phyloP scores from a whole-genome alignment of 2,329 filamentous ascomycete genomes.

The Fonsecaea monophora region DNA sequence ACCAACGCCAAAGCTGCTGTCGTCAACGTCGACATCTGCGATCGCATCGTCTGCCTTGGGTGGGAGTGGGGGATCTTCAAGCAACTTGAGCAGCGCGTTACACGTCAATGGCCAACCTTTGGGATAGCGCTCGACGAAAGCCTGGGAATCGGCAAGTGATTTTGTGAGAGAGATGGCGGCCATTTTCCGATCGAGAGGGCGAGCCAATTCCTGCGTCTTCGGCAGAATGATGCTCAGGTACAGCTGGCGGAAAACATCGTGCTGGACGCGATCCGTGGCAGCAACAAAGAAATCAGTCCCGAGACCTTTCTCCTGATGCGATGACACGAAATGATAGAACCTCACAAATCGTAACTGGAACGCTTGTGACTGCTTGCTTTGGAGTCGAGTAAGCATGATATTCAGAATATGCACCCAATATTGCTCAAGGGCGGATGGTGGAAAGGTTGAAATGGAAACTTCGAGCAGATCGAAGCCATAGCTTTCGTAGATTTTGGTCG shows the following conservation, averaged over 20 bases:
- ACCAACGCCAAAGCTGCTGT: constrained; percentile 91
- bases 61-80: constrained; percentile 83
- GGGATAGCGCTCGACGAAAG: constrained; percentile 80
- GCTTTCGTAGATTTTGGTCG: constrained; percentile 80
- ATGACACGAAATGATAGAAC: constrained; percentile 92
- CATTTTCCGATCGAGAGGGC: constrained; percentile 88
- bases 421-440: constrained; percentile 69
- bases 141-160: constrained; percentile 82
- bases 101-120: constrained; percentile 93
- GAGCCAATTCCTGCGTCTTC: constrained; percentile 84
- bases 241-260: constrained; percentile 58
- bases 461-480: constrained; percentile 92
- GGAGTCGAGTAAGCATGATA: constrained; percentile 76
- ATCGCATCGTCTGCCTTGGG: constrained; percentile 76
- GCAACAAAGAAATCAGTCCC: constrained; percentile 91
- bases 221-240: constrained; percentile 88
- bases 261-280: constrained; percentile 81
- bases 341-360: constrained; percentile 87
- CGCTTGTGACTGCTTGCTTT: constrained; percentile 78
- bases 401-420: constrained; percentile 83
- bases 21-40: constrained; percentile 88
- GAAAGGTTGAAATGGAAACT: constrained; percentile 74
- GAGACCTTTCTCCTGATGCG: constrained; percentile 77
- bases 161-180: constrained; percentile 94
- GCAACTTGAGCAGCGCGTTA: constrained; percentile 83